phyloP scores from a whole-genome alignment of 2,329 filamentous ascomycete species.

The Knufia fluminis region DNA sequence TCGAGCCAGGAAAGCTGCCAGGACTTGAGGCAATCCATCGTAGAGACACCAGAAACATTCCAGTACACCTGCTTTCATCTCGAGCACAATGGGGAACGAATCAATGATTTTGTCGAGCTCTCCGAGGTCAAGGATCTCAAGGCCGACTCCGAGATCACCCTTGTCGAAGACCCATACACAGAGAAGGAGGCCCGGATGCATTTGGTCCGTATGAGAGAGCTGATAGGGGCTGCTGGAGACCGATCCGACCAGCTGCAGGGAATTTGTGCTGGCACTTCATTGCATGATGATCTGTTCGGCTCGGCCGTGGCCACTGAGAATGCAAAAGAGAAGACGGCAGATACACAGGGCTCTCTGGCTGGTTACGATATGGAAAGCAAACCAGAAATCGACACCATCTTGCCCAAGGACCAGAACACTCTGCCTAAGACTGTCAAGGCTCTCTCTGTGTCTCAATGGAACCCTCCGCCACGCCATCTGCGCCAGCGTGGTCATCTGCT shows the following conservation, averaged over 20 bases:
- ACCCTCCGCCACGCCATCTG: conserved; percentile 85
- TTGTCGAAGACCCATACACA: conserved; percentile 93
- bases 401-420: conserved; percentile 57
- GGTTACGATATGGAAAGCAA: conserved; percentile 69
- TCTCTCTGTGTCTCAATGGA: conserved; percentile 85
- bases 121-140: conserved; percentile 77
- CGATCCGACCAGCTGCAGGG: conserved; percentile 81
- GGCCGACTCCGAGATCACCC: conserved; percentile 64
- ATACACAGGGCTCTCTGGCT: conserved; percentile 46
- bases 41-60: conserved; percentile 85
- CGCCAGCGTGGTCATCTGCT: conserved; percentile 86
- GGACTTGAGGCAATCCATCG: conserved; percentile 91
- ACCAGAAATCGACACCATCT: conserved; percentile 59
- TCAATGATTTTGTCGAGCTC: conserved; percentile 92
- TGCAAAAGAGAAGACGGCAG: conserved; percentile 29
- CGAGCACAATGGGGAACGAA: conserved; percentile 74
- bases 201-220: conserved; percentile 77
- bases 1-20: conserved; percentile 93
- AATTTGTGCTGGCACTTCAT: conserved; percentile 70
- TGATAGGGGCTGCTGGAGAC: conserved; percentile 85
- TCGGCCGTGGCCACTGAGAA: conserved; percentile 32
- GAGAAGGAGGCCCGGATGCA: conserved; percentile 98
- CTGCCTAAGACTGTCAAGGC: conserved; percentile 86
- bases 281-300: conserved; percentile 66
- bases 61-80: conserved; percentile 99